phyloP scores from a whole-genome alignment of 345 rosid genomes.

The Melaleuca quinquenervia region DNA sequence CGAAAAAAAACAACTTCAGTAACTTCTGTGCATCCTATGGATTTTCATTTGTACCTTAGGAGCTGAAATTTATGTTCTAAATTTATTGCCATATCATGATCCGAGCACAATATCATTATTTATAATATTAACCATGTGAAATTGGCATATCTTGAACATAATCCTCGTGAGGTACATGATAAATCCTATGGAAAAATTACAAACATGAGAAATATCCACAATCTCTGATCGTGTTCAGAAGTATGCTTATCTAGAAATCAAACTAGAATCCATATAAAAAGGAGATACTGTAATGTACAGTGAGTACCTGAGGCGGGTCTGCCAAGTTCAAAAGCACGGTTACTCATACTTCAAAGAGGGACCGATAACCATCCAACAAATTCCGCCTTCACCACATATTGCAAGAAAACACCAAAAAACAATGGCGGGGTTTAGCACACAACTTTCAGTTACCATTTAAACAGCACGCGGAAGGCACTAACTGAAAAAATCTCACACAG shows the following conservation, averaged over 20 bases:
- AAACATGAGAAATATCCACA: not conserved
- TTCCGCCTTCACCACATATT: slow-evolving; percentile 2
- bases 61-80: not conserved
- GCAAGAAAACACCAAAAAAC: not conserved
- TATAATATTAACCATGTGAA: not conserved
- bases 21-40: not conserved
- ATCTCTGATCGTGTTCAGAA: not conserved
- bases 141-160: not conserved
- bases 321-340: slow-evolving; percentile 29
- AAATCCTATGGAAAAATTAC: not conserved
- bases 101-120: not conserved
- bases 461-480: not conserved
- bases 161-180: not conserved
- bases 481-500: not conserved
- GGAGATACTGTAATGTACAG: not conserved
- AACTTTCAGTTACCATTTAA: not conserved
- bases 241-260: not conserved
- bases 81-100: not conserved
- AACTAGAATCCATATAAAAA: not conserved
- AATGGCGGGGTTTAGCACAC: not conserved
- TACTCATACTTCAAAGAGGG: slow-evolving; percentile 46
- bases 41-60: not conserved
- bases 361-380: slow-evolving; percentile 32
- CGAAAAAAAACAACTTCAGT: not conserved
- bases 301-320: slow-evolving; percentile 46